Evolutionary conservation across 2,329 filamentous ascomycete genomes (phyloP).

Genomic region (Botrytis squamosa): DNA sequence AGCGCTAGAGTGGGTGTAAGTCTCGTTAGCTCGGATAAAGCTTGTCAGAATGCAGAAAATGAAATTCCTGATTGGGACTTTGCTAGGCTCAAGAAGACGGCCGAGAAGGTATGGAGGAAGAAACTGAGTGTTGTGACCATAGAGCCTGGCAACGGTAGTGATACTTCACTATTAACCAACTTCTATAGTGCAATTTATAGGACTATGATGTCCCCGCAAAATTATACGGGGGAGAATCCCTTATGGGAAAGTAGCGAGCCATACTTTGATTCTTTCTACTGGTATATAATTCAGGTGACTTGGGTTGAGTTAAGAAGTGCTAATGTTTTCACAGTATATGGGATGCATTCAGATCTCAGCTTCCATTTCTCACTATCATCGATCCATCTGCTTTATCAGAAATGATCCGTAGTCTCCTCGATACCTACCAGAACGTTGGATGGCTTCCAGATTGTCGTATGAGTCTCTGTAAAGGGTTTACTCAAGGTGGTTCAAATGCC

Average conservation of each 20-base stretch:
- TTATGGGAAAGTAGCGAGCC: conserved; percentile 64
- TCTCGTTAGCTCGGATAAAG: conserved; percentile 63
- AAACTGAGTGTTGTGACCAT: conserved; percentile 61
- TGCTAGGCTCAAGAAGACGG: conserved; percentile 49
- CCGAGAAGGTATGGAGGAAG: conserved; percentile 57
- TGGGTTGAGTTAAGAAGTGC: conserved; percentile 41
- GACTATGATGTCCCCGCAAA: conserved; percentile 67
- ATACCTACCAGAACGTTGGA: conserved; percentile 64
- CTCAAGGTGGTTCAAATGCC: conserved; percentile 71
- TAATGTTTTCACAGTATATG: conserved; percentile 53
- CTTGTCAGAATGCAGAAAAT: conserved; percentile 64
- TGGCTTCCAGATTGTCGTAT: conserved; percentile 49
- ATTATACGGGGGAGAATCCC: conserved; percentile 72
- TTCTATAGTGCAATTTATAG: conserved; percentile 71
- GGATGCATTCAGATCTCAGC: conserved; percentile 67
- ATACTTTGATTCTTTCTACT: conserved; percentile 67
- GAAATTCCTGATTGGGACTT: conserved; percentile 71
- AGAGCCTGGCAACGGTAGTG: conserved; percentile 50
- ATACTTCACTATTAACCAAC: conserved; percentile 50
- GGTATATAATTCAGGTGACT: conserved; percentile 43
- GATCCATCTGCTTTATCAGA: conserved; percentile 62
- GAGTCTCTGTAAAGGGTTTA: conserved; percentile 69
- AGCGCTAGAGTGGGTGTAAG: conserved; percentile 66
- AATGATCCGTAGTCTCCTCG: conserved; percentile 70
- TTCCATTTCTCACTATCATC: conserved; percentile 66